These are phyloP conservation scores for Tetrahymena borealis DNA, from an alignment of 73 alveolate species.

Conservation along the genomic window DNA sequence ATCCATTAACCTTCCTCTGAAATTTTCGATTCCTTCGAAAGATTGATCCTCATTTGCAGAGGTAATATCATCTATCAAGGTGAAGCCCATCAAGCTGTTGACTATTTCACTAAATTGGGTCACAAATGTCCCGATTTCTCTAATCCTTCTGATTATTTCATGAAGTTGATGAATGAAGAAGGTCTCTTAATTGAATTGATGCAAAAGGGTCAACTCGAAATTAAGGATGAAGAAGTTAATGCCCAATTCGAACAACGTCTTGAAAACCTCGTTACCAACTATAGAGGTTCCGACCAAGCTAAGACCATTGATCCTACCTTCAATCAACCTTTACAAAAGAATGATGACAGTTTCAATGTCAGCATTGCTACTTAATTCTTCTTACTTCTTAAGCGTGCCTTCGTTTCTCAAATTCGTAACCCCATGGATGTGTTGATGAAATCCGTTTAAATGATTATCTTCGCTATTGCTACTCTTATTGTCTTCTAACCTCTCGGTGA, in stretches of 20 bases:
- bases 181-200: slow-evolving; percentile 32
- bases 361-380: slow-evolving; percentile 25
- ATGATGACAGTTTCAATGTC: slow-evolving; percentile 21
- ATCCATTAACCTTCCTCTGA: slow-evolving; percentile 82
- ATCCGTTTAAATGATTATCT: slow-evolving; percentile 36
- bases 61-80: slow-evolving; percentile 71
- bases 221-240: slow-evolving; percentile 19
- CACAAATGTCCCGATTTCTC: slow-evolving; percentile 64
- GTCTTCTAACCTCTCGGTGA: slow-evolving; percentile 44
- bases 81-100: slow-evolving; percentile 55
- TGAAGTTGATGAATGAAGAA: slow-evolving; percentile 42
- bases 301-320: slow-evolving; percentile 7
- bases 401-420: slow-evolving; percentile 33
- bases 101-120: slow-evolving; percentile 54
- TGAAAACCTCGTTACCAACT: not conserved
- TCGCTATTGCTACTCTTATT: slow-evolving; percentile 38
- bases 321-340: not conserved
- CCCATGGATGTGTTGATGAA: slow-evolving; percentile 44
- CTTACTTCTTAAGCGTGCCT: slow-evolving; percentile 25
- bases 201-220: slow-evolving; percentile 25
- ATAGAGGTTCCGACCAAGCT: slow-evolving; percentile 4
- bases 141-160: slow-evolving; percentile 66
- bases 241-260: slow-evolving; percentile 33
- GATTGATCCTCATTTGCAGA: slow-evolving; percentile 52
- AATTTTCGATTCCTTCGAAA: slow-evolving; percentile 60